Base-by-base conservation (phyloP, 106 monocot genomes). In the Dendrobium nobile region DNA sequence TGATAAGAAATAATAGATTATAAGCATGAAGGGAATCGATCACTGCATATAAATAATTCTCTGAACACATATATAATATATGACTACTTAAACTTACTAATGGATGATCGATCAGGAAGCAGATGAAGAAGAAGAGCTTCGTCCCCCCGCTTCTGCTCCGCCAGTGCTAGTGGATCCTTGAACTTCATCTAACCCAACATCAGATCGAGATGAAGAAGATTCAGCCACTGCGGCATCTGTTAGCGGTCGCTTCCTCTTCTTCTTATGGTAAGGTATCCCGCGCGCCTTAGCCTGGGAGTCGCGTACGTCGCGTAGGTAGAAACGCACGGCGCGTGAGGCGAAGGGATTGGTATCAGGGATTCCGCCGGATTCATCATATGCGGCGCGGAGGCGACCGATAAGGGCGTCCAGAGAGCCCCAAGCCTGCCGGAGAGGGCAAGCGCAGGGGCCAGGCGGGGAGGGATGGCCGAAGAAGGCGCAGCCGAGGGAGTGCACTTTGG, bases 371-470 rank as follows among this genome's bases (percentile, higher is more conserved):
- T 88, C 88, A 80, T 88, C 88, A 75, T 81, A 88, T 26, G 88
- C 88, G 61, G 88, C 88, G 26, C 88, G 79, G 26, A 88, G 83
- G 24, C 88, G 80, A 26, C 88, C 88, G 22, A 86, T 88, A 75
- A 88, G 85, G 27, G 86, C 88, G 75, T 88, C 88, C 56, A 88
- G 85, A 15, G 88, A 88, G 17, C 89, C 86, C 89, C 89, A 89
- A 5, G 89, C 89, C 73, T 89, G 89, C 33, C 64, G 67, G 47
- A 89, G 82, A 1, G 86, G 86, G 77, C 89, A 89, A 11, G 82
- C 26, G 77, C 89, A 89, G 5, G 86, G 84, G 15, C 86, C 81
- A 11, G 89, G 86, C 2, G 89, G 87, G 41, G 15, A 75, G 2
- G 89, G 89, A 40, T 85, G 82, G 67, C 89, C 89, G 84, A 65